Percentiles rank a stretch among this genome's conserved stretches.
Conservation (phyloP, 1,284 basidiomycete genomes). For the Ceratobasidium sp. region DNA sequence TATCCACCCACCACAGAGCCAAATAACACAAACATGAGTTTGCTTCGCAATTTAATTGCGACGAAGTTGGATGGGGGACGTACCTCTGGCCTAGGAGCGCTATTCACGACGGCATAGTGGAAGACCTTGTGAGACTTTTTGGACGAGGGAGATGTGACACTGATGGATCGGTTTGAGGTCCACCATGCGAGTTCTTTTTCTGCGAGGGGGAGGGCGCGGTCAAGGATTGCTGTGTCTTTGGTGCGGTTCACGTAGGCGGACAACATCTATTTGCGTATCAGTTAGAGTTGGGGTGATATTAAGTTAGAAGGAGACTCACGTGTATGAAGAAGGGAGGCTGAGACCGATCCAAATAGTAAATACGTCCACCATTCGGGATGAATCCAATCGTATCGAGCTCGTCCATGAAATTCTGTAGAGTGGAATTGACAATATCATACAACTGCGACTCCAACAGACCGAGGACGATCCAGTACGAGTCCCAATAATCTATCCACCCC, state of each 20-base stretch:
- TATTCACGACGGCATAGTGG: constrained; percentile 81
- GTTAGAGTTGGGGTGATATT: not conserved
- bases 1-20: not conserved
- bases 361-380: constrained; percentile 91
- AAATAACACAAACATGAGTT: not conserved
- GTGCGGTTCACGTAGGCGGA: constrained; percentile 71
- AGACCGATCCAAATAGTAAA: constrained; percentile 88
- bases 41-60: too few species aligned
- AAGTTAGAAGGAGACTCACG: constrained; percentile 60
- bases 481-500: constrained; percentile 75
- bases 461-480: constrained; percentile 85
- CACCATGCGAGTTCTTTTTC: constrained; percentile 88
- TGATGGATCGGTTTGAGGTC: constrained; percentile 78
- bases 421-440: constrained; percentile 77
- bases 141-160: constrained; percentile 80
- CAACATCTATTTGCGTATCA: constrained; percentile 67
- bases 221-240: constrained; percentile 73
- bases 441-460: constrained; percentile 86
- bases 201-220: constrained; percentile 72
- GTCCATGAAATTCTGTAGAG: constrained; percentile 94
- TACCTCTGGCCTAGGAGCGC: constrained; percentile 90
- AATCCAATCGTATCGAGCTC: constrained; percentile 85
- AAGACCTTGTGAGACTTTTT: constrained; percentile 75
- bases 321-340: constrained; percentile 91
- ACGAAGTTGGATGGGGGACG: constrained; percentile 32